Conservation (phyloP, 139 green algal genomes). For the Yamagishiella unicocca region DNA sequence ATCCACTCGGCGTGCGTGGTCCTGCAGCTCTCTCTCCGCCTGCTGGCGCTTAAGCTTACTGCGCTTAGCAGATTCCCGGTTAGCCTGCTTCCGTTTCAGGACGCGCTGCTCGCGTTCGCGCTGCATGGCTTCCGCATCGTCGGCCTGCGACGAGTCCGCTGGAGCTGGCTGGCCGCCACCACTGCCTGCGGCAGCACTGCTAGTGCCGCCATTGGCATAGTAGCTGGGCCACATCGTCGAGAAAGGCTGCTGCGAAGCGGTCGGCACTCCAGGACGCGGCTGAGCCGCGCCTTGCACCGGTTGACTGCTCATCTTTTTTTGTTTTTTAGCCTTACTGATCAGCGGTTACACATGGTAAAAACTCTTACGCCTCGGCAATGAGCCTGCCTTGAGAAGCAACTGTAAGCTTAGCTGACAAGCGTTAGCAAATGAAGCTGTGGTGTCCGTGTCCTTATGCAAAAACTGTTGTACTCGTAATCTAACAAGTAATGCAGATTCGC, state of each 20-base stretch:
- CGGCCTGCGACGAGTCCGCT: background rate
- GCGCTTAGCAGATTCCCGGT: constrained; percentile 31
- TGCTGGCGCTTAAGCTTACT: constrained; percentile 39
- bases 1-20: constrained; percentile 20
- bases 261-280: background rate
- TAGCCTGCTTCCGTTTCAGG: constrained; percentile 23
- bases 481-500: too few relatives aligned
- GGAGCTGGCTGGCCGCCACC: background rate
- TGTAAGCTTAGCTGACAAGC: too few relatives aligned
- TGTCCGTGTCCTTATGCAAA: too few relatives aligned
- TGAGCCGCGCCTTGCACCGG: background rate
- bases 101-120: constrained; percentile 12
- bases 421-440: too few relatives aligned
- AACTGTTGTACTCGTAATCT: too few relatives aligned
- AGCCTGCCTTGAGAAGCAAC: too few relatives aligned
- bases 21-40: constrained; percentile 35
- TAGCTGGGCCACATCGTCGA: constrained; percentile 23
- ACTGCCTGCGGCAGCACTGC: background rate
- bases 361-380: too few relatives aligned
- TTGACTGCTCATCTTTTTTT: constrained; percentile 1
- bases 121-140: background rate
- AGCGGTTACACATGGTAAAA: too few relatives aligned
- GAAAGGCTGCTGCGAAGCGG: constrained; percentile 4
- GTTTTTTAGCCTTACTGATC: too few relatives aligned
- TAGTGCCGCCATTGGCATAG: background rate